Percentiles rank a stretch among this genome's conserved stretches.
Evolutionary conservation across 129 eudicot genomes (phyloP).

Genomic region (Ambrosia artemisiifolia): DNA sequence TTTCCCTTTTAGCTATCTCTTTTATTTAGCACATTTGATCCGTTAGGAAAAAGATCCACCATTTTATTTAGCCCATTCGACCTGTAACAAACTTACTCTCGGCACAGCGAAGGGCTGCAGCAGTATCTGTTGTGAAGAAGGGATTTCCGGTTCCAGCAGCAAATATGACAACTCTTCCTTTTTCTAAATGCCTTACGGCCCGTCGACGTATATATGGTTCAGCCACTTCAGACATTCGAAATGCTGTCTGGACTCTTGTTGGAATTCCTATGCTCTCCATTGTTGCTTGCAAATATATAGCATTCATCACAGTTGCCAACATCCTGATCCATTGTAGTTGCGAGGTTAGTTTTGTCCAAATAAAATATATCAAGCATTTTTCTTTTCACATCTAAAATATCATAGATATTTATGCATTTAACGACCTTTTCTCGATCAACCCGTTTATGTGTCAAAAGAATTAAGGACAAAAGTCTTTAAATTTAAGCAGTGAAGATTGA

Average conservation of each 20-base stretch:
- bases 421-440: too few species aligned
- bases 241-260: slow-evolving; percentile 94
- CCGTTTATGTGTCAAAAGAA: too few species aligned
- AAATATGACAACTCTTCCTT: slow-evolving; percentile 88
- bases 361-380: not conserved
- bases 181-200: slow-evolving; percentile 84
- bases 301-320: slow-evolving; percentile 99
- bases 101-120: slow-evolving; percentile 95
- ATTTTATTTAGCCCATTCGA: not conserved
- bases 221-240: slow-evolving; percentile 97
- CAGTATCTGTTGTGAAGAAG: slow-evolving; percentile 94
- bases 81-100: slow-evolving; percentile 54
- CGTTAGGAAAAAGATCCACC: too few species aligned
- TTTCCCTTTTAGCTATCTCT: too few species aligned
- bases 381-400: not conserved
- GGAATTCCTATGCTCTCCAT: slow-evolving; percentile 99
- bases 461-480: too few species aligned
- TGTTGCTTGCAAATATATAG: slow-evolving; percentile 93
- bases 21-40: too few species aligned
- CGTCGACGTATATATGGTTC: slow-evolving; percentile 85
- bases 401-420: not conserved
- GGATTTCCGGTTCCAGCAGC: slow-evolving; percentile 99
- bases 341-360: not conserved
- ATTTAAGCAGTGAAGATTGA: too few species aligned
- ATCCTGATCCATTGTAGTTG: slow-evolving; percentile 45